These are phyloP conservation scores for Raffaelea deltoideospora DNA, from an alignment of 2,329 filamentous ascomycete genomes.

Conservation along the genomic window DNA sequence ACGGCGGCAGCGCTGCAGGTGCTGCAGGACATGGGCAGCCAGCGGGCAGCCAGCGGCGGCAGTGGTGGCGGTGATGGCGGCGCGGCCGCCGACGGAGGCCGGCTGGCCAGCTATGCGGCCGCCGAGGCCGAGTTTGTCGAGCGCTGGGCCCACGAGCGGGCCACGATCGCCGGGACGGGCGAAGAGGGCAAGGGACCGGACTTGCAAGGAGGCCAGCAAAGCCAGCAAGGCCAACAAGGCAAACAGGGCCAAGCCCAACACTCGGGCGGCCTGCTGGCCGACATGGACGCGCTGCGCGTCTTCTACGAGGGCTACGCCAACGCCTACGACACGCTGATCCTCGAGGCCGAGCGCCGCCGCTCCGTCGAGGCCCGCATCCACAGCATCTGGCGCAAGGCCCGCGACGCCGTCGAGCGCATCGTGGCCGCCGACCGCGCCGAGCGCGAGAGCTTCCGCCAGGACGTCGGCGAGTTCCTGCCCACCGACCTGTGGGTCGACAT, in stretches of 20 bases:
- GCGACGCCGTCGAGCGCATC: conserved; percentile 60
- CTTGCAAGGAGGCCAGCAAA: no score
- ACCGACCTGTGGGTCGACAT: conserved; percentile 77
- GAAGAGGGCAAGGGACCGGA: no score
- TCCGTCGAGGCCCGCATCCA: conserved; percentile 60
- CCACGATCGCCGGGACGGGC: no score
- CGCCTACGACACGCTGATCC: conserved; percentile 70
- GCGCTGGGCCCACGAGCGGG: conserved; percentile 61
- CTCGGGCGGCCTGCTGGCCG: conserved; percentile 50
- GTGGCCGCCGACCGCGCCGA: conserved; percentile 57
- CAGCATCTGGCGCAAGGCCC: conserved; percentile 61
- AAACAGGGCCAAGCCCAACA: no score
- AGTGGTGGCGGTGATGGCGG: no score
- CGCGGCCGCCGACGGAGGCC: no score
- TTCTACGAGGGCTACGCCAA: conserved; percentile 79
- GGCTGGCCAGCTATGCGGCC: conserved; percentile 49
- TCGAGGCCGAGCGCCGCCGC: conserved; percentile 67
- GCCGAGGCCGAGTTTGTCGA: conserved; percentile 48
- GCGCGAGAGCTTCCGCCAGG: conserved; percentile 62
- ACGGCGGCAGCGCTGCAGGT: conserved; percentile 49
- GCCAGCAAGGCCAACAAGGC: no score
- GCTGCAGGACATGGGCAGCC: conserved; percentile 51
- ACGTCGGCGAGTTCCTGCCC: conserved; percentile 76
- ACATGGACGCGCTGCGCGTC: conserved; percentile 61
- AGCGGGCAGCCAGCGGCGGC: no score